phyloP scores from a whole-genome alignment of 2,329 filamentous ascomycete species.

The Neurospora crassa region DNA sequence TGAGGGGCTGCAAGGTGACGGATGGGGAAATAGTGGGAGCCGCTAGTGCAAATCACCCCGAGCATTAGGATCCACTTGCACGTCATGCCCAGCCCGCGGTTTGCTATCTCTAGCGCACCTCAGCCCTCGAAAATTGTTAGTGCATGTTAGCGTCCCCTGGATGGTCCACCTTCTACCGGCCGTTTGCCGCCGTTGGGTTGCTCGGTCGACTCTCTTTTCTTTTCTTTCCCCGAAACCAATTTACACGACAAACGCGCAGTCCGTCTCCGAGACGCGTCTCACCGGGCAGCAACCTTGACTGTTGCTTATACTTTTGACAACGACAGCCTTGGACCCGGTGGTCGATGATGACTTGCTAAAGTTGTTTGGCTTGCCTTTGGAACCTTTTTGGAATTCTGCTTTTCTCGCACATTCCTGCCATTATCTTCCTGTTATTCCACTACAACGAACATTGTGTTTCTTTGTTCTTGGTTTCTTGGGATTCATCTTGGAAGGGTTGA shows the following conservation, averaged over 20 bases:
- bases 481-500: no score
- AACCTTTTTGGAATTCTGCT: neutral
- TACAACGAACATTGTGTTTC: neutral
- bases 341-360: neutral
- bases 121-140: neutral
- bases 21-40: neutral
- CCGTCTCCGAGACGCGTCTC: neutral
- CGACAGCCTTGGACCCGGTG: neutral
- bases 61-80: neutral
- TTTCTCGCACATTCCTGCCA: neutral
- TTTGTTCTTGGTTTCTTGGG: neutral
- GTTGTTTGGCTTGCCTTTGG: neutral
- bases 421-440: neutral
- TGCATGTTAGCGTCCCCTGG: neutral
- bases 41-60: neutral
- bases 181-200: neutral
- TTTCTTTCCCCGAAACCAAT: neutral
- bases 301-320: neutral
- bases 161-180: neutral
- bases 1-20: neutral
- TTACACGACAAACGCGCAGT: neutral
- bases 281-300: neutral
- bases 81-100: neutral
- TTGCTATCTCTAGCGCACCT: neutral
- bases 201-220: neutral